Conservation (phyloP, 129 eudicot species). For the Glebionis coronaria region DNA sequence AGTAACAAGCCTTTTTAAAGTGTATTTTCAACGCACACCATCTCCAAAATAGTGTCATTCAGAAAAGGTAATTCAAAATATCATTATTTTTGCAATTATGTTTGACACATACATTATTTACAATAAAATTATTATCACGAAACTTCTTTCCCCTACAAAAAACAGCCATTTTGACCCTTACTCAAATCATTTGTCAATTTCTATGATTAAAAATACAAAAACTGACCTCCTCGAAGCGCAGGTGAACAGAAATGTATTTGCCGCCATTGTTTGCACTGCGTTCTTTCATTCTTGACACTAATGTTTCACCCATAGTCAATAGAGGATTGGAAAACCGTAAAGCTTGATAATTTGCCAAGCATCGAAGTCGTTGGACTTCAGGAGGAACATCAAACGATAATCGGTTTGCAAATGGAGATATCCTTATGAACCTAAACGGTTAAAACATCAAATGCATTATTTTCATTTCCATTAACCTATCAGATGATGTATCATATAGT, state of each 20-base stretch:
- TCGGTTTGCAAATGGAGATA: slow-evolving; percentile 96
- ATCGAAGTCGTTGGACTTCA: slow-evolving; percentile 82
- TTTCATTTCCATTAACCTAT: neutral
- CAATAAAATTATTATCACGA: too few relatives aligned
- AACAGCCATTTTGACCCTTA: neutral
- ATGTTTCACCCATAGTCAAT: slow-evolving; percentile 63
- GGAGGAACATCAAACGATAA: slow-evolving; percentile 96
- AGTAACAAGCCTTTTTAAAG: neutral
- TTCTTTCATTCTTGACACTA: slow-evolving; percentile 89
- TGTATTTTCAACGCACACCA: neutral
- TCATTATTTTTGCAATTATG: too few relatives aligned
- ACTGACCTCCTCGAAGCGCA: slow-evolving; percentile 96
- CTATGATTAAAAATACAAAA: neutral
- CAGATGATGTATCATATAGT: neutral
- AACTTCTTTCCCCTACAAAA: too few relatives aligned
- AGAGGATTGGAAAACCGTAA: slow-evolving; percentile 73
- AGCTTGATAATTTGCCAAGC: slow-evolving; percentile 95
- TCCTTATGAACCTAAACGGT: slow-evolving; percentile 74
- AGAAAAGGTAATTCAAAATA: too few relatives aligned
- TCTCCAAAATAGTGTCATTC: too few relatives aligned
- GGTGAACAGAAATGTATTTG: slow-evolving; percentile 90
- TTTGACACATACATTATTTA: too few relatives aligned
- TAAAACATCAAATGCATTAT: neutral
- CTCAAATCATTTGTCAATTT: too few relatives aligned
- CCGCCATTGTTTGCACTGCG: slow-evolving; percentile 64